Evolutionary conservation across 306 rosid genomes (phyloP), one percentile per base, ranked within the genome.

Genomic region (Cercis canadensis): DNA sequence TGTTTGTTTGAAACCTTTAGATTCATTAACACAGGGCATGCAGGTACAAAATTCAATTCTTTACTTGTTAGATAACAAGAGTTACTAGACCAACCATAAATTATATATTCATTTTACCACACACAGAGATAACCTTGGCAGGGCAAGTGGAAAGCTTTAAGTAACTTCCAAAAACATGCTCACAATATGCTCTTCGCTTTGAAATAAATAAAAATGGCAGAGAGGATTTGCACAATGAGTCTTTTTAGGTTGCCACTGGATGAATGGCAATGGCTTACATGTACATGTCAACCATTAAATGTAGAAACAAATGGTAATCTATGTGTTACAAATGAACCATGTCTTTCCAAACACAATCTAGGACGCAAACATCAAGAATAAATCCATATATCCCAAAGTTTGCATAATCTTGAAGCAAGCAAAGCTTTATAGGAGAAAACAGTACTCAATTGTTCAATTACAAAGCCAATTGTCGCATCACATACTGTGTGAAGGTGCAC

Each of bases 401-500:
- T 54, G 7, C 24, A 31, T 12, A 34, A 56, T 4, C 52, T 24
- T 31, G 7, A 73, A 46, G 34, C 14, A 11, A 43, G 7, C 2
- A 18, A 40, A 58, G 53, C 16, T 67, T 66, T n/a, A 29, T 24
- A 29, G 9, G 44, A 18, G 8, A 51, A 68, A 43, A 13, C 44
- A 31, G 62, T 36, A 15, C 33, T 13, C 37, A 33, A 59, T 57
- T 43, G 12, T 45, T 56, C 68, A 49, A 60, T 8, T 41, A 32
- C 18, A 66, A 47, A 57, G 67, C 43, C 43, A 53, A 62, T 62
- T 10, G 75, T 36, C 51, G 65, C 41, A 73, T 44, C 14, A 62
- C 70, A n/a, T 32, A 36, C 37, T 45, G 44, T 3, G 39, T 11
- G 2, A 57, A 29, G 12, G n/a, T 65, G 53, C 70, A 67, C 86